Base-by-base conservation (phyloP, 1,284 basidiomycete species). In the Ceratobasidium sp. region DNA sequence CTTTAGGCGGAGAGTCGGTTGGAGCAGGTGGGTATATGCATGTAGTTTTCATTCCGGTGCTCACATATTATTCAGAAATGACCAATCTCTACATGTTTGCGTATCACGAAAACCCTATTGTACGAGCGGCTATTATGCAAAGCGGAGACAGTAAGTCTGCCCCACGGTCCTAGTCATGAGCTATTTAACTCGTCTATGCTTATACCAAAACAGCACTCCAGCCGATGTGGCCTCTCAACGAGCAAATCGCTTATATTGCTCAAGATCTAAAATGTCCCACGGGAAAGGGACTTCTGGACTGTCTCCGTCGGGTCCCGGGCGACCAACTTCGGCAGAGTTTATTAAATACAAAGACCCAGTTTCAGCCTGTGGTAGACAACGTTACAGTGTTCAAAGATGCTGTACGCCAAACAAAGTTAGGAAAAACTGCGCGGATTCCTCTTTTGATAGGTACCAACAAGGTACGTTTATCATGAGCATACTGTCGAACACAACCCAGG, bases 321-420 rank as follows among this genome's bases (percentile, higher is more conserved):
- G 53, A 57, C 53, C 23, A 28, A 12, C 32, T 57, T n/a, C 53
- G 53, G 16, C 53, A 57, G 18, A 57, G 28, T 21, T 30, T 57
- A 14, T 28, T 57, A 34, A 57, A 57, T 26, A 80, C 57, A 12
- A 82, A 82, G 75, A 77, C 39, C 14, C 82, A 83, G 75, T 83
- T 83, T 74, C 83, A 83, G 73, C 83, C 83, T 30, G 82, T 83
- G 1, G 82, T 81, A 4, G 83, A 84, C 72, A 83, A 83, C 73
- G 77, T 83, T 50, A 83, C 82, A 0, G 76, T 84, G 48, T 83
- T 80, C 77, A 82, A 82, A 76, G 82, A 83, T 71, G 82, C 80
- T 73, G 81, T 83, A 16, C 78, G 26, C 21, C 53, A 57, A 30
- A 57, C 53, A 9, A 32, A n/a, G 53, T 16, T 34, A 16, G 53